Conservation (phyloP, 495 filamentous ascomycete species). For the Patellaria atrata region DNA sequence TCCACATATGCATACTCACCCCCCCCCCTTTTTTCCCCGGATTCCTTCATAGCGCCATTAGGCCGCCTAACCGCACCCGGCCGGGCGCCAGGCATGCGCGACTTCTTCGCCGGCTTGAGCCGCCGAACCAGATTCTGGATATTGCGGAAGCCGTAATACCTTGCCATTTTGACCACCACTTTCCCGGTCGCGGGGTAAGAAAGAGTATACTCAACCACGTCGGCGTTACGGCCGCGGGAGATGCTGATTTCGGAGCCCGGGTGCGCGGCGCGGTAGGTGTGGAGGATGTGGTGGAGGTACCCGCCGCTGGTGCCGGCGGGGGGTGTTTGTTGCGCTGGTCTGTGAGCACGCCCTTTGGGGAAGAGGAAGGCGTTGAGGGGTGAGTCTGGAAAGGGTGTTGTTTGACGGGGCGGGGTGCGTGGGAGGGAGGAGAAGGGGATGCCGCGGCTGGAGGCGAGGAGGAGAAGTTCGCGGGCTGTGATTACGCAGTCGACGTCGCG, state of each 20-base stretch:
- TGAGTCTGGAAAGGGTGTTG: constrained; percentile 49
- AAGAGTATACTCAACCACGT: constrained; percentile 73
- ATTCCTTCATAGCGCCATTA: constrained; percentile 8
- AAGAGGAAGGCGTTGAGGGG: constrained; percentile 60
- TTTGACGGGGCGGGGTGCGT: constrained; percentile 30
- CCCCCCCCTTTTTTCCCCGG: constrained; percentile 25
- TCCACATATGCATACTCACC: constrained; percentile 73
- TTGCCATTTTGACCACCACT: constrained; percentile 52
- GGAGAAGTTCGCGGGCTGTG: constrained; percentile 81
- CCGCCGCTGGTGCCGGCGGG: constrained; percentile 69
- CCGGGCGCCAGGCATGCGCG: constrained; percentile 62
- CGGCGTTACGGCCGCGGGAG: constrained; percentile 69
- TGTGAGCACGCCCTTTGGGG: constrained; percentile 22
- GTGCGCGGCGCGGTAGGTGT: constrained; percentile 50
- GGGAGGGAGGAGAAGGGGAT: constrained; percentile 60
- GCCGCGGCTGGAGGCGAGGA: constrained; percentile 63
- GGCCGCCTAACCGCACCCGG: constrained; percentile 32
- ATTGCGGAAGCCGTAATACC: constrained; percentile 94
- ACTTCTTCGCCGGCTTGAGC: constrained; percentile 62
- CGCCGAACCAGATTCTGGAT: constrained; percentile 92
- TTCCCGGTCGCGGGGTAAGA: constrained; percentile 34
- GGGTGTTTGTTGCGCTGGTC: constrained; percentile 18
- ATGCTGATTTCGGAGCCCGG: constrained; percentile 52
- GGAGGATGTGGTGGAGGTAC: constrained; percentile 69
- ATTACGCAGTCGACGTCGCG: constrained; percentile 96